A percentile compares a stretch with the other conserved stretches of the same genome.
Evolutionary conservation across 805 yeast species (phyloP).

Genomic region (Ogataea trehaloabstinens): DNA sequence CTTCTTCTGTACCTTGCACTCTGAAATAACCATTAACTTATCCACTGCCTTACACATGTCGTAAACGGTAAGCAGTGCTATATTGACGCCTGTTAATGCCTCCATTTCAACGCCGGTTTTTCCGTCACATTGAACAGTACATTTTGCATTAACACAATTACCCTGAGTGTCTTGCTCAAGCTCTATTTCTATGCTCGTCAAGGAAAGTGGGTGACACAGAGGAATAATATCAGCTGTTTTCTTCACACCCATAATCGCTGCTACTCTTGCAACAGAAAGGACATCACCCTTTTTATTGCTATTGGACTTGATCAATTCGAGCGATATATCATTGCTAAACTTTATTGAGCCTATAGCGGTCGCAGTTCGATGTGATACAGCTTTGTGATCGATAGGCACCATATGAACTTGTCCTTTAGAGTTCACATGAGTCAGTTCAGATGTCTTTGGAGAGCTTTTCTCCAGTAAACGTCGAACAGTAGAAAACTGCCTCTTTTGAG

Average conservation of each 20-base stretch:
- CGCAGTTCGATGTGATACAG: constrained; percentile 40
- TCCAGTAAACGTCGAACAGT: neutral
- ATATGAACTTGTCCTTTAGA: constrained; percentile 38
- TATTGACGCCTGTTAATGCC: constrained; percentile 46
- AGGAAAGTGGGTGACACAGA: constrained; percentile 46
- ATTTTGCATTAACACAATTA: constrained; percentile 29
- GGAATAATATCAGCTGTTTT: constrained; percentile 46
- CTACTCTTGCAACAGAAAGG: constrained; percentile 43
- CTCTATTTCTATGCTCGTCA: constrained; percentile 40
- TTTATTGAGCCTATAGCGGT: constrained; percentile 41
- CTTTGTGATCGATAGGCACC: constrained; percentile 47
- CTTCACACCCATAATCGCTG: constrained; percentile 54
- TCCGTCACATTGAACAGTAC: constrained; percentile 45
- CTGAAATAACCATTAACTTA: constrained; percentile 40
- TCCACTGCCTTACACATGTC: constrained; percentile 63
- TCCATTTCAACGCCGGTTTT: constrained; percentile 62
- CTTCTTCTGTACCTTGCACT: constrained; percentile 39
- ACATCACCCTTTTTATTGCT: constrained; percentile 53
- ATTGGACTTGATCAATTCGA: constrained; percentile 34
- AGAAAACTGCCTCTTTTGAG: constrained; percentile 2
- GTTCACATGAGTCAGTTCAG: constrained; percentile 38
- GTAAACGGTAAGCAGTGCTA: constrained; percentile 46
- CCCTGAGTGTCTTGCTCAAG: constrained; percentile 23
- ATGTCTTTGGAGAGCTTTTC: neutral
- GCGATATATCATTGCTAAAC: constrained; percentile 35